Evolutionary conservation across 1,284 basidiomycete species (phyloP), one percentile per base, ranked within the genome.

Genomic region (Tilletia horrida): DNA sequence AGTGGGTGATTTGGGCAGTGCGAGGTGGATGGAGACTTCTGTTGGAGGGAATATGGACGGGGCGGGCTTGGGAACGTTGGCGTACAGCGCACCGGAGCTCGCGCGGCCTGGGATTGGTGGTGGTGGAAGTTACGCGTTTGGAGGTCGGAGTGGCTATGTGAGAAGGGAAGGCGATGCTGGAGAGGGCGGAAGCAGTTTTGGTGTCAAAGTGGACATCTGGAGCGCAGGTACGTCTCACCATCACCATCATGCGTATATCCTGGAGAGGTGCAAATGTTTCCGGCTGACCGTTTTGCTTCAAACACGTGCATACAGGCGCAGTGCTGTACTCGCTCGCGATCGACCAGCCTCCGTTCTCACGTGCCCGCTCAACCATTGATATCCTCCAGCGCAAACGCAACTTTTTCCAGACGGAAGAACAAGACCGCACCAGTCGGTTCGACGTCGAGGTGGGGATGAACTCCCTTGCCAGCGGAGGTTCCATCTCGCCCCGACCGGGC

Each of bases 1-100:
- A 67, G 68, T 81, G 2, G 79, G 77, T 67, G 80, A 81, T 55
- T 81, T 81, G 47, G 77, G 78, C 47, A 78, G 79, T 18, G 78
- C 79, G n/a, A 71, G 80, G 18, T 81, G 55, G 57, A 59, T 62
- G n/a, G 62, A 66, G n/a, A n/a, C 25, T 25, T 16, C n/a, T 9
- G 27, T 18, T 35, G 27, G 27, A 7, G 23, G 43, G 2, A 40
- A 8, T 48, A 55, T 16, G 13, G 65, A 44, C 25, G 52, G 52
- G 52, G 42, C 43, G 2, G 76, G 77, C 0, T 66, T 80, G n/a
- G 79, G 79, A 14, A 81, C 79, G 23, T 79, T 79, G 13, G 76
- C 78, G 1, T 81, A 78, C 65, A 73, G 76, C 31, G 79, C 79
- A 18, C 79, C 79, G 3, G 79, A 81, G 61, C 69, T 81, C 18